These are phyloP conservation scores for Rhizopogon vinicolor DNA, from an alignment of 768 basidiomycete genomes.

Conservation along the genomic window DNA sequence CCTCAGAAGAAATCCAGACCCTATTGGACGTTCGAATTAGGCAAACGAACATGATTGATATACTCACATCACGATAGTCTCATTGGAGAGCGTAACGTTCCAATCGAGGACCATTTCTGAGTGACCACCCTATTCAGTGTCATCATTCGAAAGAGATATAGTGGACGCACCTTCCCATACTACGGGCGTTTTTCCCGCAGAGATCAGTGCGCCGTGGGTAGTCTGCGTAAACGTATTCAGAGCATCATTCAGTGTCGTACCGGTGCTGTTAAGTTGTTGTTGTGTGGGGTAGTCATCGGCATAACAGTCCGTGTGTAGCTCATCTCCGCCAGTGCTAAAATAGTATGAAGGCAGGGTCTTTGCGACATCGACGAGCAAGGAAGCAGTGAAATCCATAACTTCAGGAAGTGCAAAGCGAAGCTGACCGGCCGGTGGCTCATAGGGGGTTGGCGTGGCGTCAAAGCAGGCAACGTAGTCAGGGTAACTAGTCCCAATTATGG, in stretches of 20 bases:
- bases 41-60: not conserved
- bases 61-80: slow-evolving; percentile 54
- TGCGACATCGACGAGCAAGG: slow-evolving; percentile 46
- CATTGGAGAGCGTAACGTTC: slow-evolving; percentile 40
- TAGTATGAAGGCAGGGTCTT: slow-evolving; percentile 46
- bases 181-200: slow-evolving; percentile 42
- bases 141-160: not conserved
- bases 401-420: slow-evolving; percentile 56
- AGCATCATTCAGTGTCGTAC: slow-evolving; percentile 36
- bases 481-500: slow-evolving; percentile 52
- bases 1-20: slow-evolving; percentile 67
- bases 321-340: slow-evolving; percentile 76
- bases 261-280: slow-evolving; percentile 35
- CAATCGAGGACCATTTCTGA: slow-evolving; percentile 62
- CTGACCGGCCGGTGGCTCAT: slow-evolving; percentile 70
- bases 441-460: slow-evolving; percentile 39
- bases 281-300: slow-evolving; percentile 53
- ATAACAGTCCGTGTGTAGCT: slow-evolving; percentile 63
- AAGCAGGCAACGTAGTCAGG: slow-evolving; percentile 68
- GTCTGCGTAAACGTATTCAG: slow-evolving; percentile 31
- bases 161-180: slow-evolving; percentile 36
- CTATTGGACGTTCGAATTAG: slow-evolving; percentile 24
- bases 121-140: not conserved
- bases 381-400: slow-evolving; percentile 49
- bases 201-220: slow-evolving; percentile 27